phyloP scores from a whole-genome alignment of 331 rosid genomes.

The Phaseolus coccineus region DNA sequence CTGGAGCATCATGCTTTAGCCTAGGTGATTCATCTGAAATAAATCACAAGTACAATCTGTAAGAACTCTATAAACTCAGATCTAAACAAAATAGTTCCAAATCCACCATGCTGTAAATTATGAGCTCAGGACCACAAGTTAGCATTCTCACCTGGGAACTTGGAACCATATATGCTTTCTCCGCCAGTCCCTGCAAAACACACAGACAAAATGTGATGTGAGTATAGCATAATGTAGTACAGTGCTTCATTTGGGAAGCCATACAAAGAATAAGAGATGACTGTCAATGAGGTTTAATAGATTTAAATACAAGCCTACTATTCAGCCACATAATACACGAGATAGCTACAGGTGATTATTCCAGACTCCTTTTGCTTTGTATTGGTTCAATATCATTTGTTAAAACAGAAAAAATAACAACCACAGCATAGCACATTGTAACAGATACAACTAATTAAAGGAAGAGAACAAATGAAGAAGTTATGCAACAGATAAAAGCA shows the following conservation, averaged over 20 bases:
- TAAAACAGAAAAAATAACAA: background rate
- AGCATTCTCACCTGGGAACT: slow-evolving; percentile 80
- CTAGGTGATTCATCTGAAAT: slow-evolving; percentile 81
- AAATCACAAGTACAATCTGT: slow-evolving; percentile 30
- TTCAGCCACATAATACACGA: background rate
- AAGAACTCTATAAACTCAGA: slow-evolving; percentile 17
- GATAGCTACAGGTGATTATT: slow-evolving; percentile 17
- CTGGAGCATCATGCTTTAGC: slow-evolving; percentile 81
- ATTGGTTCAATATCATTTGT: slow-evolving; percentile 11
- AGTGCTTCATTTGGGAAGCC: slow-evolving; percentile 8
- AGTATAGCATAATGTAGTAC: background rate
- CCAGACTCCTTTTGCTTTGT: background rate
- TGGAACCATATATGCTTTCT: slow-evolving; percentile 86
- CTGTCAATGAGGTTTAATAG: background rate
- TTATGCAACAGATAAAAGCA: background rate
- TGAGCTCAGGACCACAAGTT: background rate
- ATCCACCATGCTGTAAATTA: background rate
- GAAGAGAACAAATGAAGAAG: slow-evolving; percentile 23
- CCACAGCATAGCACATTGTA: slow-evolving; percentile 21
- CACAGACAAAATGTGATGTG: slow-evolving; percentile 5
- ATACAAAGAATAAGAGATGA: background rate
- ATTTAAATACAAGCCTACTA: background rate
- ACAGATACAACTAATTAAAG: background rate
- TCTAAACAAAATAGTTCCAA: background rate
- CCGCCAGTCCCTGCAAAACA: slow-evolving; percentile 80